These are phyloP conservation scores for Penicillium vulpinum DNA, from an alignment of 2,329 filamentous ascomycete species.

Conservation along the genomic window DNA sequence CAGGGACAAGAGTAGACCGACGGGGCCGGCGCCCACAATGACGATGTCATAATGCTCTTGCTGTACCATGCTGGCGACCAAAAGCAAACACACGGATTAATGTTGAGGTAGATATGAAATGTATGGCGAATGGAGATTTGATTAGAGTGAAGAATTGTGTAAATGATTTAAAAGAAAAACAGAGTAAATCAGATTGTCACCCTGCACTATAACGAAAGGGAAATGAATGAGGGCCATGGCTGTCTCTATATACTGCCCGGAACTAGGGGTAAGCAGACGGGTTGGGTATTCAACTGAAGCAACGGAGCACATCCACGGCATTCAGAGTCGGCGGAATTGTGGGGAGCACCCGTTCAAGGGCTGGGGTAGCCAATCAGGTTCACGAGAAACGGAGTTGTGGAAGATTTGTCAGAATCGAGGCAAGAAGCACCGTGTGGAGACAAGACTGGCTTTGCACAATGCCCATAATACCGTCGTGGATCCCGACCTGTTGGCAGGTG, in stretches of 20 bases:
- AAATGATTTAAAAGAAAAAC: not conserved
- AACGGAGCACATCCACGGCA: slow-evolving; percentile 38
- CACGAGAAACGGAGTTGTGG: not conserved
- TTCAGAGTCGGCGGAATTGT: slow-evolving; percentile 36
- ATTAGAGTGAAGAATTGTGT: not conserved
- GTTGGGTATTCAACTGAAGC: slow-evolving; percentile 7
- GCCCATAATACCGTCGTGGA: slow-evolving; percentile 29
- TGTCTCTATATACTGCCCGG: slow-evolving; percentile 29
- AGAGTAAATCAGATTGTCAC: slow-evolving; percentile 2
- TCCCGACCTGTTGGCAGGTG: slow-evolving; percentile 20
- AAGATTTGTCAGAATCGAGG: slow-evolving; percentile 7
- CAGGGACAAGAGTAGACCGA: slow-evolving; percentile 82
- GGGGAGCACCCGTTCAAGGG: slow-evolving; percentile 16
- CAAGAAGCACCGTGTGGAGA: slow-evolving; percentile 15
- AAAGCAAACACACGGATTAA: not conserved
- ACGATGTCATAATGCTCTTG: slow-evolving; percentile 66
- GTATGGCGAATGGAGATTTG: not conserved
- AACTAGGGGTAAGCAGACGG: slow-evolving; percentile 22
- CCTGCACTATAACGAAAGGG: slow-evolving; percentile 10
- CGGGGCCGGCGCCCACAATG: slow-evolving; percentile 85
- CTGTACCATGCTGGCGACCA: slow-evolving; percentile 30
- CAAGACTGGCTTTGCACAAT: not conserved
- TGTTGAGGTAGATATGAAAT: not conserved
- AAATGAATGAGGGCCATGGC: slow-evolving; percentile 18
- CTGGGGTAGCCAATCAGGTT: slow-evolving; percentile 9